Conservation (phyloP, 2,329 filamentous ascomycete species). For the Penicillium olsonii region DNA sequence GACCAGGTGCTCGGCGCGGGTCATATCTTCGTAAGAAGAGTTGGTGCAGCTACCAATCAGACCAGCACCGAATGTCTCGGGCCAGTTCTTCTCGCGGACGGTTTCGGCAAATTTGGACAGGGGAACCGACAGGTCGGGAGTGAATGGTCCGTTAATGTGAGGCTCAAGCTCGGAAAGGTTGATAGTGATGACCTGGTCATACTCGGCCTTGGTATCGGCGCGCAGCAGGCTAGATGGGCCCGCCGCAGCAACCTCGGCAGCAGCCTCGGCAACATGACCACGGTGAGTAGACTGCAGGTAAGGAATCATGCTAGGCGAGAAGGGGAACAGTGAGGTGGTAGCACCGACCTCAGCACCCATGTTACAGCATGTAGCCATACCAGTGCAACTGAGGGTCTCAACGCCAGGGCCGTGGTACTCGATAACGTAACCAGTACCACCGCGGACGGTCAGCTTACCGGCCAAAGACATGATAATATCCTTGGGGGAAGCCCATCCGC, state of each 20-base stretch:
- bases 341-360: constrained; percentile 89
- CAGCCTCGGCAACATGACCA: constrained; percentile 67
- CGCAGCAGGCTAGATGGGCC: constrained; percentile 51
- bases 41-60: constrained; percentile 98
- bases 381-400: constrained; percentile 83
- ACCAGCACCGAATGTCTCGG: constrained; percentile 84
- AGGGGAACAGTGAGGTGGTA: constrained; percentile 95
- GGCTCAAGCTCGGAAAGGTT: constrained; percentile 88
- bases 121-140: constrained; percentile 90
- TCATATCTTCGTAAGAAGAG: constrained; percentile 99
- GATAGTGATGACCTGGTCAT: constrained; percentile 89
- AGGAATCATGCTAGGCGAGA: constrained; percentile 76
- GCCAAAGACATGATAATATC: constrained; percentile 91
- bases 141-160: constrained; percentile 96
- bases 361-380: constrained; percentile 89
- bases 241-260: constrained; percentile 58
- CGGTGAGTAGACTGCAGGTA: constrained; percentile 87
- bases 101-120: constrained; percentile 85
- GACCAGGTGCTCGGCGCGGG: constrained; percentile 86
- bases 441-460: constrained; percentile 85
- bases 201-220: constrained; percentile 79
- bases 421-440: constrained; percentile 90
- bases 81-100: constrained; percentile 84
- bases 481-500: constrained; percentile 91
- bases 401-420: constrained; percentile 93